Base-by-base conservation (phyloP, 1,284 basidiomycete species). In the Schizopora paradoxa region DNA sequence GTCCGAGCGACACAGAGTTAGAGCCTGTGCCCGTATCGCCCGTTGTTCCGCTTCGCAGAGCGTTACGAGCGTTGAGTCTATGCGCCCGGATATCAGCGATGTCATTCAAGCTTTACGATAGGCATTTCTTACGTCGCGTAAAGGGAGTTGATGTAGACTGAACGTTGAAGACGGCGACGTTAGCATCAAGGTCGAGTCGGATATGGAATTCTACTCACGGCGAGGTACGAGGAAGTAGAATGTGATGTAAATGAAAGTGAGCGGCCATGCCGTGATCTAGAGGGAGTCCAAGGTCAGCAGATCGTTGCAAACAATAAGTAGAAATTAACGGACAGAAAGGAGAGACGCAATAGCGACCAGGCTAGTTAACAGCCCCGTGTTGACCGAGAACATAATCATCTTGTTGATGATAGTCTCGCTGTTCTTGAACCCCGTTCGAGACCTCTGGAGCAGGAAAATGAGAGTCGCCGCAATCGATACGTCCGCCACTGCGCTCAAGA, bases 61-160 rank as follows among this genome's bases (percentile, higher is more conserved):
- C 13, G 21, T 47, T 47, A 6, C 48, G 48, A 27, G 37, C 39
- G 33, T 50, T 50, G 8, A 50, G 44, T 2, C 42, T 49, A n/a
- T n/a, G n/a, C n/a, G n/a, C n/a, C n/a, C n/a, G n/a, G n/a, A n/a
- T n/a, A n/a, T n/a, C n/a, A n/a, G n/a, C n/a, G n/a, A n/a, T n/a
- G n/a, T n/a, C n/a, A n/a, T n/a, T n/a, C 7, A 14, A 16, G 38
- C 5, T 10, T 11, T 4, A 28, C 6, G 21, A n/a, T 10, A 5
- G n/a, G 25, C n/a, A 31, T 11, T n/a, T 18, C 45, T 29, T 27
- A 48, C 43, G 49, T 51, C 16, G 49, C 49, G 16, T 47, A 29
- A 13, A 51, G 45, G 18, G 49, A 47, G 21, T 51, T 51, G 11
- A 41, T 39, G 42, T 51, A 51, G 8, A 51, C 49, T 51, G 26